Base-by-base conservation (phyloP, 2,329 filamentous ascomycete species). In the Tympanopsis confertula region DNA sequence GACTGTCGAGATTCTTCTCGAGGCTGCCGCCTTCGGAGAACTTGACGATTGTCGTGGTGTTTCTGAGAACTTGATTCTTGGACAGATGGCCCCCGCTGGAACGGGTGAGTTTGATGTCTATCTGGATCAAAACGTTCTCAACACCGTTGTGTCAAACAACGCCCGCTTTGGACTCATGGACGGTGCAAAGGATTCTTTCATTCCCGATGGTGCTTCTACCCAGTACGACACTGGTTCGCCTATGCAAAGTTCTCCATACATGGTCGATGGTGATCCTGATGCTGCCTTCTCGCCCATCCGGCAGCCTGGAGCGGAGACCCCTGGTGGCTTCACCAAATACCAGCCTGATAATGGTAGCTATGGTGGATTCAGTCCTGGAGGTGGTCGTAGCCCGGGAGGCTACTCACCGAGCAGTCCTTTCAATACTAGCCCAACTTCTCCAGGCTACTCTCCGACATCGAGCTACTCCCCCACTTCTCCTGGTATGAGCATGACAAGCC, bases 11-110 rank as follows among this genome's bases (percentile, higher is more conserved):
- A 98, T 98, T 68, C 69, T 98, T 38, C 77, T 98, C 15, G 91
- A 98, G 56, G 93, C 91, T 43, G 91, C 91, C 18, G 86, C 87
- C 13, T 86, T 86, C 37, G 91, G 91, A 56, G 91, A 98, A 60
- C 72, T 98, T 20, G 91, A 98, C 54, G 91, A 98, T 61, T 98
- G 93, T 66, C 84, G 87, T 42, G 91, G 91, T 70, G 89, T 98
- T 37, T 96, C 91, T 13, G 91, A 98, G 65, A 98, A 98, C 65
- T 82, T 98, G 55, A 98, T 98, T 76, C 75, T 98, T 44, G 91
- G 91, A 44, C 91, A 98, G 64, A 76, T 96, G 63, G 91, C 93
- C 4, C 91, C 93, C 20, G 89, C 94, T 72, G 91, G 91, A 44
- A 98, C 93, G 41, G 91, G 91, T 45, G 87, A 94, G 59, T 89